Evolutionary conservation across 106 monocot species (phyloP).

Genomic region (Dioscorea zingiberensis): DNA sequence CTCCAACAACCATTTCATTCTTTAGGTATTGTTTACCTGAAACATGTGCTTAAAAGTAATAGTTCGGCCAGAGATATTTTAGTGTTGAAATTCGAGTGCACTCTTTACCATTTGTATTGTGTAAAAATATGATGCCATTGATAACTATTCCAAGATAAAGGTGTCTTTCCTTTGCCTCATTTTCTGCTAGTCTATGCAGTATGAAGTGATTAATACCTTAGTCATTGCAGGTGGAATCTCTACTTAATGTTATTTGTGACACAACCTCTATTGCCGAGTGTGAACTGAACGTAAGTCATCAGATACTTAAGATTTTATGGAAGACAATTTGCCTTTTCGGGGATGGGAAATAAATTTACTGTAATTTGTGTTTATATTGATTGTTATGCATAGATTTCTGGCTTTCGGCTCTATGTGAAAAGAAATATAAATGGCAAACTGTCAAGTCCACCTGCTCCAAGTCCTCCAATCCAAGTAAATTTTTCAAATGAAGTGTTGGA

Average conservation of each 20-base stretch:
- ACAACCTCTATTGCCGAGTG: conserved; percentile 65
- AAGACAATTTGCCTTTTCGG: not conserved
- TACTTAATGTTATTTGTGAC: conserved; percentile 54
- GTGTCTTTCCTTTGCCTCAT: not conserved
- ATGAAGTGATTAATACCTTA: not conserved
- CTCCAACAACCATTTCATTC: no score
- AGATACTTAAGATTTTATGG: not conserved
- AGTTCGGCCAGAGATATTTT: not conserved
- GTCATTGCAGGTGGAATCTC: conserved; percentile 46
- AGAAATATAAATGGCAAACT: conserved; percentile 35
- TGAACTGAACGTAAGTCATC: conserved; percentile 45
- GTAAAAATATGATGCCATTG: no score
- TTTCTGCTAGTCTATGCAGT: not conserved
- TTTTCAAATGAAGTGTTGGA: conserved; percentile 10
- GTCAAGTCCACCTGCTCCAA: conserved; percentile 7
- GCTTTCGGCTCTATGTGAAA: conserved; percentile 59
- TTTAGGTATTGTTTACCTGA: not conserved
- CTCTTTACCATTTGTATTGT: not conserved
- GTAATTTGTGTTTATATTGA: conserved; percentile 1
- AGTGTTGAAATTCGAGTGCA: not conserved
- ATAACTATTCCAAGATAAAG: not conserved
- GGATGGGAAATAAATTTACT: no score
- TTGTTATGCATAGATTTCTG: conserved; percentile 37
- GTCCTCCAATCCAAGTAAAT: conserved; percentile 3
- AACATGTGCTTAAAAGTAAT: not conserved